Conservation (phyloP, 2,329 filamentous ascomycete species). For the Neonectria punicea region DNA sequence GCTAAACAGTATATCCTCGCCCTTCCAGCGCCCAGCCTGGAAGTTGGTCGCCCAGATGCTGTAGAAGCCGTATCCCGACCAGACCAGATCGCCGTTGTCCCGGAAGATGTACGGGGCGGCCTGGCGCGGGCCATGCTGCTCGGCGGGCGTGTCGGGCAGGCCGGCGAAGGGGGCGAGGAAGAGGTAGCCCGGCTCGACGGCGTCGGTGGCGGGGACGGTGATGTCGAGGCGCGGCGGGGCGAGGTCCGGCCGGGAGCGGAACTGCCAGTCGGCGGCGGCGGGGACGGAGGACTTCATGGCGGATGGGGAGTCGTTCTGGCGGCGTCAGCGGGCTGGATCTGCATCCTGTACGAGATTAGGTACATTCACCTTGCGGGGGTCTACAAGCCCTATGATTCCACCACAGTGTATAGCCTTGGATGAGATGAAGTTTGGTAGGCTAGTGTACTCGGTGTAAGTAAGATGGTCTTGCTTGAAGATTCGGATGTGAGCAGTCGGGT, state of each 20-base stretch:
- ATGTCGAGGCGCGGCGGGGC: slow-evolving; percentile 51
- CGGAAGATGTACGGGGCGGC: slow-evolving; percentile 66
- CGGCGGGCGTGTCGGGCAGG: slow-evolving; percentile 47
- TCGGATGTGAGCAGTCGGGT: not conserved
- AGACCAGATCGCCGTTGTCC: slow-evolving; percentile 65
- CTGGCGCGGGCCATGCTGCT: slow-evolving; percentile 60
- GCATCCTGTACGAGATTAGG: slow-evolving; percentile 33
- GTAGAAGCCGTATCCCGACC: slow-evolving; percentile 65
- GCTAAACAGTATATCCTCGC: slow-evolving; percentile 61
- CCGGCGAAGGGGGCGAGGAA: slow-evolving; percentile 55
- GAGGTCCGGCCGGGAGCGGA: slow-evolving; percentile 42
- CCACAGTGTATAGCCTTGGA: slow-evolving; percentile 12
- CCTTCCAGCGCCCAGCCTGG: slow-evolving; percentile 60
- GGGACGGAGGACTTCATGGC: slow-evolving; percentile 25
- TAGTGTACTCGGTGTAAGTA: not conserved
- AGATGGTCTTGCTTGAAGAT: not conserved
- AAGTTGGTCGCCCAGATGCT: slow-evolving; percentile 65
- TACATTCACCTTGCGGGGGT: slow-evolving; percentile 37
- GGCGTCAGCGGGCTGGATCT: slow-evolving; percentile 33
- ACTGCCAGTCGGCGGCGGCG: slow-evolving; percentile 18
- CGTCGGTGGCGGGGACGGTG: slow-evolving; percentile 53
- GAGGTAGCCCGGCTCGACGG: slow-evolving; percentile 55
- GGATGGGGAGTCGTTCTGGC: slow-evolving; percentile 23
- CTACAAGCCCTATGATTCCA: slow-evolving; percentile 33
- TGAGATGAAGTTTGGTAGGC: not conserved